phyloP scores from a whole-genome alignment of 306 rosid genomes.

The Glycyrrhiza uralensis region DNA sequence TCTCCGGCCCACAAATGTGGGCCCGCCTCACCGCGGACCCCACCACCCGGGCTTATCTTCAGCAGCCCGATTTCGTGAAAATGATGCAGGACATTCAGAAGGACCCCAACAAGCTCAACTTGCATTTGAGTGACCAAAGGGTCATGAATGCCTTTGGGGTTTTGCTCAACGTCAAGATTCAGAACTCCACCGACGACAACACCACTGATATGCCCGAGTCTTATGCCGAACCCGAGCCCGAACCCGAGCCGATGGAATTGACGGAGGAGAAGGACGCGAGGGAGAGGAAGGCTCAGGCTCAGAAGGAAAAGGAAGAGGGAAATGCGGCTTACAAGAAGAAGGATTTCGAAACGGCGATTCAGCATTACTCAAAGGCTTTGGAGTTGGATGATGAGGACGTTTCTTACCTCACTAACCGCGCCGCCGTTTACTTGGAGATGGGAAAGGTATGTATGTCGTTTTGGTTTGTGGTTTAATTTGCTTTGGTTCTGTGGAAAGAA shows the following conservation, averaged over 20 bases:
- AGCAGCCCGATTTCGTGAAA: slow-evolving; percentile 67
- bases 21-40: slow-evolving; percentile 77
- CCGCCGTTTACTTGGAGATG: slow-evolving; percentile 79
- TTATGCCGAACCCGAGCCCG: slow-evolving; percentile 16
- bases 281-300: slow-evolving; percentile 53
- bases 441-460: slow-evolving; percentile 55
- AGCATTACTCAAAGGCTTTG: slow-evolving; percentile 60
- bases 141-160: slow-evolving; percentile 83
- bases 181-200: slow-evolving; percentile 26
- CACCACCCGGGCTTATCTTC: slow-evolving; percentile 51
- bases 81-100: slow-evolving; percentile 88
- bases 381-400: slow-evolving; percentile 75
- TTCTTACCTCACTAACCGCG: slow-evolving; percentile 63
- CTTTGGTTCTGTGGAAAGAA: too few species aligned
- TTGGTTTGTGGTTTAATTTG: too few species aligned
- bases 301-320: slow-evolving; percentile 76
- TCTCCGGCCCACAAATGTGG: slow-evolving; percentile 80
- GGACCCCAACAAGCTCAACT: slow-evolving; percentile 55
- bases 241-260: slow-evolving; percentile 38
- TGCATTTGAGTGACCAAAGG: slow-evolving; percentile 61
- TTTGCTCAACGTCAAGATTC: slow-evolving; percentile 66
- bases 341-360: slow-evolving; percentile 63
- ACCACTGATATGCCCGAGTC: slow-evolving; percentile 43
- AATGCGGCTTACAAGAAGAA: slow-evolving; percentile 83
- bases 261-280: slow-evolving; percentile 39